A percentile compares a stretch with the other conserved stretches of the same genome.
Evolutionary conservation across 106 monocot species (phyloP).

Genomic region (Dactylorhiza incarnata): DNA sequence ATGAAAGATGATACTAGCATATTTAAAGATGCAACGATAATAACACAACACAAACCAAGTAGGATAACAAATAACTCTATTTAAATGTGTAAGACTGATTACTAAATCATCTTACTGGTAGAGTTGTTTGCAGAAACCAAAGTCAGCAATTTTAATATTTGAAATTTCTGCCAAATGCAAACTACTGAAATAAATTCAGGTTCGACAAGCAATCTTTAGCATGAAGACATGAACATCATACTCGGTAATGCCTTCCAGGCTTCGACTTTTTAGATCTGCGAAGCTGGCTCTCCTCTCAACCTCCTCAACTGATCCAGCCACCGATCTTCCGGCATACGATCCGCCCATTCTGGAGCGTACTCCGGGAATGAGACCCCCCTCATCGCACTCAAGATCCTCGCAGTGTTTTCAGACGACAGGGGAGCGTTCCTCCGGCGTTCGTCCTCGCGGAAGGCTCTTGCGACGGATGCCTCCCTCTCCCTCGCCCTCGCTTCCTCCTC

Average conservation of each 20-base stretch:
- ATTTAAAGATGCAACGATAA: not conserved
- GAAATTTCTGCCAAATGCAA: not conserved
- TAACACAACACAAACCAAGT: not conserved
- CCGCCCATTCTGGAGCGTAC: slow-evolving; percentile 45
- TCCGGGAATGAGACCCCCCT: slow-evolving; percentile 55
- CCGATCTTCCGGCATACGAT: slow-evolving; percentile 37
- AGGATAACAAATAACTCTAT: not conserved
- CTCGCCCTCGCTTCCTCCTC: slow-evolving; percentile 34
- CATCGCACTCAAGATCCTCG: slow-evolving; percentile 55
- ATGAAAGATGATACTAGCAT: not conserved
- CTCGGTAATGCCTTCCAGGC: not conserved
- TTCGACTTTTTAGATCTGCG: slow-evolving; percentile 10
- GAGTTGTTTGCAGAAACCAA: not conserved
- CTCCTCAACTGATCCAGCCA: slow-evolving; percentile 57
- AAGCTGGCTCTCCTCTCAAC: slow-evolving; percentile 28
- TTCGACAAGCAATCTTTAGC: not conserved
- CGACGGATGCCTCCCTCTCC: slow-evolving; percentile 42
- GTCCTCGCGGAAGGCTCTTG: slow-evolving; percentile 54
- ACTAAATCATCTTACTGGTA: too few relatives aligned
- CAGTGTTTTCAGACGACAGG: slow-evolving; percentile 40
- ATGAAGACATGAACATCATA: not conserved
- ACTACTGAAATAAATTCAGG: not conserved
- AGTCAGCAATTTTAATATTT: not conserved
- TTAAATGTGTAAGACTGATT: too few relatives aligned
- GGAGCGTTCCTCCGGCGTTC: slow-evolving; percentile 53